A percentile compares a stretch with the other conserved stretches of the same genome.
Conservation (phyloP, 257 asterid species). For the Solanum pinnatisectum region DNA sequence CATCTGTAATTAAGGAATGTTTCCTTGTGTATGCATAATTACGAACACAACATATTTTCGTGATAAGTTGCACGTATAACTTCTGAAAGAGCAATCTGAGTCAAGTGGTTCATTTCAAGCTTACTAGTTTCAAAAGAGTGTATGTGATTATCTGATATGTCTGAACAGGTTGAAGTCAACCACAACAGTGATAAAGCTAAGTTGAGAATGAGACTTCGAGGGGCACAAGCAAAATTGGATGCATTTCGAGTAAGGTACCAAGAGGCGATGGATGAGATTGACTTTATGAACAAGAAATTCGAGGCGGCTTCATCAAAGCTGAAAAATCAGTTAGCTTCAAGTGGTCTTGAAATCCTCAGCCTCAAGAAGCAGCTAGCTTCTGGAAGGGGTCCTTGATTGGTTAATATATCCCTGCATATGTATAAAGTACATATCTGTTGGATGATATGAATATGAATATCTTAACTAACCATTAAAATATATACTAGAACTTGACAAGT, state of each 20-base stretch:
- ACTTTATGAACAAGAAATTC: constrained; percentile 38
- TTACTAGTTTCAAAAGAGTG: neutral
- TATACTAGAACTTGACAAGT: neutral
- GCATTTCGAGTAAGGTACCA: constrained; percentile 29
- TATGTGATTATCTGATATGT: neutral
- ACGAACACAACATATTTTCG: neutral
- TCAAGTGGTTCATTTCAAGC: neutral
- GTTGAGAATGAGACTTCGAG: constrained; percentile 54
- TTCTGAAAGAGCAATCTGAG: neutral
- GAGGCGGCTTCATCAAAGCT: constrained; percentile 44
- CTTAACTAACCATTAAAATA: neutral
- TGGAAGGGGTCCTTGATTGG: constrained; percentile 2
- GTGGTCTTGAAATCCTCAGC: constrained; percentile 36
- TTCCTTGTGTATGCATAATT: neutral
- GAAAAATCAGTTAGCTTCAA: constrained; percentile 43
- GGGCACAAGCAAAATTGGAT: constrained; percentile 55
- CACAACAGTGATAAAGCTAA: constrained; percentile 36
- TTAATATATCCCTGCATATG: neutral
- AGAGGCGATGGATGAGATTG: constrained; percentile 36
- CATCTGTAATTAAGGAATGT: neutral
- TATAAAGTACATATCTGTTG: neutral
- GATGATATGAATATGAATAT: neutral
- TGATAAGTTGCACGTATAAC: neutral
- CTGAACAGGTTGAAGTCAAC: constrained; percentile 33
- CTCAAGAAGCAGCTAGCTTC: constrained; percentile 51